These are phyloP conservation scores for Smallanthus sonchifolius DNA, from an alignment of 129 eudicot genomes.

Conservation along the genomic window DNA sequence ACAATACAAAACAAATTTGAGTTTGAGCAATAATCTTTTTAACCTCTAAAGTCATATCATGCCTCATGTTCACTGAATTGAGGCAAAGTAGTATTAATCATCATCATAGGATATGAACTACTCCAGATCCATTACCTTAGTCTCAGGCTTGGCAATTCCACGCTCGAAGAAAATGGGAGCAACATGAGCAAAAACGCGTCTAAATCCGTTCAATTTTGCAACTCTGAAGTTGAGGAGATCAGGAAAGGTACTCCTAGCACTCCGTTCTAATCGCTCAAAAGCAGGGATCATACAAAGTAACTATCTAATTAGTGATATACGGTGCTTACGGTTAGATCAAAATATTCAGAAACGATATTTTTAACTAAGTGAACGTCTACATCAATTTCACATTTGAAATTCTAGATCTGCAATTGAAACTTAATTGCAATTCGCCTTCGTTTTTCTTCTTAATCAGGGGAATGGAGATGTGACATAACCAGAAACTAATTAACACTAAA, in stretches of 20 bases:
- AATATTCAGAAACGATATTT: neutral
- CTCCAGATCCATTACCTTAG: conserved; percentile 51
- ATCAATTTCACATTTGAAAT: conserved; percentile 1
- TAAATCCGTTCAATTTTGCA: conserved; percentile 69
- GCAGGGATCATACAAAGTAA: conserved; percentile 12
- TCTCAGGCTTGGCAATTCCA: conserved; percentile 85
- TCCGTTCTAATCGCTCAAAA: conserved; percentile 52
- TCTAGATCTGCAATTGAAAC: neutral
- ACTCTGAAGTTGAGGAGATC: conserved; percentile 78
- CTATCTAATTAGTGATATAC: neutral
- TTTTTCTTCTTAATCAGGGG: neutral
- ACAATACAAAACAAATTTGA: neutral
- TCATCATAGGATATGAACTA: neutral
- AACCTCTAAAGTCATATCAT: neutral
- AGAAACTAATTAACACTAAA: neutral
- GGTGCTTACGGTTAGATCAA: neutral
- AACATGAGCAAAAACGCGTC: conserved; percentile 85
- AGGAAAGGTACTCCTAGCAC: conserved; percentile 94
- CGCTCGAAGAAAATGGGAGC: conserved; percentile 96
- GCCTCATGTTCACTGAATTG: neutral
- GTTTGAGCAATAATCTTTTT: neutral
- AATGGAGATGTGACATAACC: neutral
- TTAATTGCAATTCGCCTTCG: neutral
- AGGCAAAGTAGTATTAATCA: neutral
- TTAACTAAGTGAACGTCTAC: neutral